Base-by-base conservation (phyloP, 495 filamentous ascomycete genomes). In the Talaromyces thailandensis region DNA sequence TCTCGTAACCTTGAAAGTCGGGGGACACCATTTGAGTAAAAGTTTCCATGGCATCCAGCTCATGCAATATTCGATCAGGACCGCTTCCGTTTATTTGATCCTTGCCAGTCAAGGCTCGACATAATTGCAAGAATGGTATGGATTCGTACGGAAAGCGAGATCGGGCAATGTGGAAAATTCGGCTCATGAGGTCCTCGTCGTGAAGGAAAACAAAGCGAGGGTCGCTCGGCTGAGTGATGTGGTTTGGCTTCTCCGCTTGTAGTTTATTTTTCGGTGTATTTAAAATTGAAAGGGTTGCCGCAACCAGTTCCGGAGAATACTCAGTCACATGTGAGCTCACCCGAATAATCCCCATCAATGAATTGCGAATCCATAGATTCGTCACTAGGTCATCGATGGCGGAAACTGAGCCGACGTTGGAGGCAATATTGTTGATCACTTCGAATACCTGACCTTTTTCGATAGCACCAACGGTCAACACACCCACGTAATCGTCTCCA, bases 71-170 rank as follows among this genome's bases (percentile, higher is more conserved):
- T 2, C 74, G 62, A 37, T 80, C 70, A 57, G 85, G 63, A 50
- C 81, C 79, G 7, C 81, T 79, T 26, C 81, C 74, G 48, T 84
- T 79, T 16, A 76, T 64, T 4, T 72, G 60, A 48, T 76, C 68
- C 43, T 67, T 71, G 61, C 67, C 73, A 18, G 75, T 64, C 12
- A 90, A 63, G 21, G 84, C 83, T 55, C 82, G 81, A 59, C 81
- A 84, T 45, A 92, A 69, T 58, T 82, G 82, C 58, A 96, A 65
- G 64, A 97, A 90, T 4, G 94, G 91, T n/a, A 84, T 68, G 24
- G 87, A 84, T 73, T 98, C 94, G 71, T 89, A 91, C 1, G 94
- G 94, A 72, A 91, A 98, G 51, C 93, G 86, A 59, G 81, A 81
- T 23, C 84, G 81, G 2, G 94, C 84, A 62, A 82, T 75, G 23